These are phyloP conservation scores for Mucor lusitanicus DNA, from an alignment of 371 early-diverging fungal species.

Conservation along the genomic window DNA sequence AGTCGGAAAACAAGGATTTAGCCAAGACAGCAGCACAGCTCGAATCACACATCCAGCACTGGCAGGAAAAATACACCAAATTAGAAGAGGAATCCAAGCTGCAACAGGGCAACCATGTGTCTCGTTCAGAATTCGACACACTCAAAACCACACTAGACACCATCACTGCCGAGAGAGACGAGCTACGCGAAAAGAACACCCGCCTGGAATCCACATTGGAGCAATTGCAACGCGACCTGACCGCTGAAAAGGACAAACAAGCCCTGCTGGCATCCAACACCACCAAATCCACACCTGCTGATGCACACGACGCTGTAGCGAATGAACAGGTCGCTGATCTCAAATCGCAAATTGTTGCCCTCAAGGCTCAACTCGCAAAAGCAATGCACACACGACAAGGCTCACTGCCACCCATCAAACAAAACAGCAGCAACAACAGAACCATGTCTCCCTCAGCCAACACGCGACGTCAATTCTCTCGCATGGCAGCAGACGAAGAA, in stretches of 20 bases:
- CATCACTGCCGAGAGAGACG: conserved; percentile 39
- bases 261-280: conserved; percentile 52
- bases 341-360: conserved; percentile 34
- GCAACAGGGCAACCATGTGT: conserved; percentile 56
- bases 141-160: conserved; percentile 48
- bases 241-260: conserved; percentile 67
- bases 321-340: conserved; percentile 27
- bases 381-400: conserved; percentile 30
- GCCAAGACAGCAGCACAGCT: conserved; percentile 50
- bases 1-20: conserved; percentile 66
- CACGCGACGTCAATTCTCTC: conserved; percentile 7
- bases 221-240: conserved; percentile 54
- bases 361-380: conserved; percentile 42
- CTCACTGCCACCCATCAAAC: conserved; percentile 14
- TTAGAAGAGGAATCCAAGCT: conserved; percentile 45
- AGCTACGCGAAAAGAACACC: conserved; percentile 48
- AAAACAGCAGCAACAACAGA: conserved; percentile 4
- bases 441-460: conserved; percentile 22
- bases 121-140: conserved; percentile 57
- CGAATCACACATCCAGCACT: conserved; percentile 62
- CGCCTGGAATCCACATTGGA: conserved; percentile 58
- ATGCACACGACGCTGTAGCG: background rate
- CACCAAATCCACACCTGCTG: background rate
- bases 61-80: conserved; percentile 72
- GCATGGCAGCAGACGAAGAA: background rate